Evolutionary conservation across 75 land plant species (phyloP), one percentile per base, ranked within the genome.

Genomic region (Cryptomeria japonica): DNA sequence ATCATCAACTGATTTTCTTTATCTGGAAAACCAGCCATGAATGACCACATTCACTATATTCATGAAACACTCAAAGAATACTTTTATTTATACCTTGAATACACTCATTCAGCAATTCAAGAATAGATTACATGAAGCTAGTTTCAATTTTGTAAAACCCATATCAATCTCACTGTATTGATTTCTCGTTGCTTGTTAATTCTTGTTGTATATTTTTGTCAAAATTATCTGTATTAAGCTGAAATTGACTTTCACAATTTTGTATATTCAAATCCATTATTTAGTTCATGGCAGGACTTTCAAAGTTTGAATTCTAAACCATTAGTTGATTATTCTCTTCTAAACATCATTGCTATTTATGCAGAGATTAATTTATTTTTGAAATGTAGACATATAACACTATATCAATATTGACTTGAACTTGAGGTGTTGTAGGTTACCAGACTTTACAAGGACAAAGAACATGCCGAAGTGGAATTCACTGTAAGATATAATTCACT

Each of bases 381-480:
- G 13, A 8, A 37, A 82, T 79, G 51, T 47, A 82, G 47, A 46
- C 49, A 44, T 82, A 12, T 46, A 49, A 14, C 10, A 16, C 36
- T 39, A 49, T 58, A 44, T 22, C 25, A 28, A 79, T 46, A 25
- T 83, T 73, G 25, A 70, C 5, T 58, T 47, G 16, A 10, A 77
- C 36, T 83, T 85, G 42, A 36, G 86, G 19, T 61, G 39, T 47
- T 90, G 78, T 89, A 97, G 99, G 93, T 96, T 25, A 92, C 92
- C 58, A 92, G 99, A 91, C 87, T 96, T 38, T 96, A 94, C 94
- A 98, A 92, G 87, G 92, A 93, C 76, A 94, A 93, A 84, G 99
- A 95, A 22, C 95, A 96, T 90, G 96, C 95, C 42, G 99, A 98
- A 93, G 83, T 98, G 44, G 97, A 98, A 87, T 98, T 91, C 86